A percentile compares a stretch with the other conserved stretches of the same genome.
Evolutionary conservation across 495 filamentous ascomycete species (phyloP).

Genomic region (Friedmanniomyces endolithicus): DNA sequence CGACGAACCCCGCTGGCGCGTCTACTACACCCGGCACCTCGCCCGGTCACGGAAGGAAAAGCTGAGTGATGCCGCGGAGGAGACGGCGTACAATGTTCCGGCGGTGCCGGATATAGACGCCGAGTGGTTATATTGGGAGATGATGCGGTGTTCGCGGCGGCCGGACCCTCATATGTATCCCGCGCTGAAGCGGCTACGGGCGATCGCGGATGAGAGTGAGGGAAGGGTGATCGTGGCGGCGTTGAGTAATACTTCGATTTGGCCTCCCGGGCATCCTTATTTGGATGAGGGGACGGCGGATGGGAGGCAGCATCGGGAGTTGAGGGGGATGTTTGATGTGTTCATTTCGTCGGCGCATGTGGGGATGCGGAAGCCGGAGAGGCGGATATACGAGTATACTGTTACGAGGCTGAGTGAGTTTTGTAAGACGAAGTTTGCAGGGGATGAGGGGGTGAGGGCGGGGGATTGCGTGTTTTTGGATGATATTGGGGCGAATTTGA

Average conservation of each 20-base stretch:
- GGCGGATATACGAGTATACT: constrained; percentile 64
- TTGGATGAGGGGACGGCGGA: constrained; percentile 9
- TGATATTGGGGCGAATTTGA: constrained; percentile 91
- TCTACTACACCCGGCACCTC: constrained; percentile 37
- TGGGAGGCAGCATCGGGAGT: neutral
- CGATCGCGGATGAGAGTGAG: constrained; percentile 32
- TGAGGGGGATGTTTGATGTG: constrained; percentile 22
- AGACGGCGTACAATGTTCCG: constrained; percentile 34
- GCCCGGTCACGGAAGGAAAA: constrained; percentile 22
- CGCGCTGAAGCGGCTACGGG: constrained; percentile 57
- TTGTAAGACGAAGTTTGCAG: constrained; percentile 42
- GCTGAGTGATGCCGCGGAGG: constrained; percentile 25
- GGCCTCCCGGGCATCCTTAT: constrained; percentile 38
- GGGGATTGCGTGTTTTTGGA: constrained; percentile 78
- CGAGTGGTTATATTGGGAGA: constrained; percentile 73
- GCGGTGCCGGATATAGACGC: constrained; percentile 64
- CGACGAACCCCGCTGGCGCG: constrained; percentile 50
- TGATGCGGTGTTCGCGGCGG: constrained; percentile 64
- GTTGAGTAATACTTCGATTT: constrained; percentile 77
- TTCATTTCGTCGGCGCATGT: constrained; percentile 68
- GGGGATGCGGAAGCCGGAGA: constrained; percentile 78
- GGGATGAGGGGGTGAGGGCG: constrained; percentile 37
- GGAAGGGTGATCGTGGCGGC: constrained; percentile 60
- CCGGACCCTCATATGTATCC: constrained; percentile 82
- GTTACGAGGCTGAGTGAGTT: constrained; percentile 49